These are phyloP conservation scores for Lentithecium fluviatile DNA, from an alignment of 495 filamentous ascomycete genomes.

Conservation along the genomic window DNA sequence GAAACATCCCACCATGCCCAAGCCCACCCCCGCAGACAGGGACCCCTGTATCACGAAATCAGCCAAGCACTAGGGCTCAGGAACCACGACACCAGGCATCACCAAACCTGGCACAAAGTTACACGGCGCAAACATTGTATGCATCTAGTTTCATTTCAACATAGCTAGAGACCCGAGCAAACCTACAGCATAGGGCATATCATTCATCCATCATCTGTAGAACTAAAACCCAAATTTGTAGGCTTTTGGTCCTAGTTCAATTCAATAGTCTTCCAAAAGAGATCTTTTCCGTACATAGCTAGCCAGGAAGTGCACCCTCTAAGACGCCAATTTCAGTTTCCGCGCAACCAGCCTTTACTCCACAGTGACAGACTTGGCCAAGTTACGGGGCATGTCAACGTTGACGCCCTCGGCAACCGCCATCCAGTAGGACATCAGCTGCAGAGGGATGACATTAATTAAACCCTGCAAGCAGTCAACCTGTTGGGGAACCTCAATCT, in stretches of 20 bases:
- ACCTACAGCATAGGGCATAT: not conserved
- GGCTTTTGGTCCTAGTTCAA: not conserved
- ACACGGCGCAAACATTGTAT: not conserved
- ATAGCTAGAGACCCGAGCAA: slow-evolving; percentile 1
- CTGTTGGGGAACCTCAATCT: slow-evolving; percentile 95
- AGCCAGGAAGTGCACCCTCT: slow-evolving; percentile 23
- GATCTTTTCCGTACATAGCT: slow-evolving; percentile 24
- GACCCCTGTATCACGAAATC: slow-evolving; percentile 8
- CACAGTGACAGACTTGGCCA: slow-evolving; percentile 98
- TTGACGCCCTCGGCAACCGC: slow-evolving; percentile 94
- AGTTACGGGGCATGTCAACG: slow-evolving; percentile 94
- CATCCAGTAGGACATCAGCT: slow-evolving; percentile 98
- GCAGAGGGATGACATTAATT: slow-evolving; percentile 94
- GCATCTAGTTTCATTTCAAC: slow-evolving; percentile 3
- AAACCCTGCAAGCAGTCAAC: slow-evolving; percentile 94
- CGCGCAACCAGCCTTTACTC: slow-evolving; percentile 58
- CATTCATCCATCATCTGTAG: not conserved
- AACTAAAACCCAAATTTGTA: not conserved
- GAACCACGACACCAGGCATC: not conserved
- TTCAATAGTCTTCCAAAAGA: slow-evolving; percentile 6
- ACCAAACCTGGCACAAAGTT: too few relatives aligned
- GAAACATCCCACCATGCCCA: not conserved
- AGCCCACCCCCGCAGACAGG: slow-evolving; percentile 9
- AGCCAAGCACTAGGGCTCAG: not conserved
- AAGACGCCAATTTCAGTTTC: slow-evolving; percentile 27